phyloP scores from a whole-genome alignment of 768 basidiomycete species.

The Neoboletus brunneissimus region DNA sequence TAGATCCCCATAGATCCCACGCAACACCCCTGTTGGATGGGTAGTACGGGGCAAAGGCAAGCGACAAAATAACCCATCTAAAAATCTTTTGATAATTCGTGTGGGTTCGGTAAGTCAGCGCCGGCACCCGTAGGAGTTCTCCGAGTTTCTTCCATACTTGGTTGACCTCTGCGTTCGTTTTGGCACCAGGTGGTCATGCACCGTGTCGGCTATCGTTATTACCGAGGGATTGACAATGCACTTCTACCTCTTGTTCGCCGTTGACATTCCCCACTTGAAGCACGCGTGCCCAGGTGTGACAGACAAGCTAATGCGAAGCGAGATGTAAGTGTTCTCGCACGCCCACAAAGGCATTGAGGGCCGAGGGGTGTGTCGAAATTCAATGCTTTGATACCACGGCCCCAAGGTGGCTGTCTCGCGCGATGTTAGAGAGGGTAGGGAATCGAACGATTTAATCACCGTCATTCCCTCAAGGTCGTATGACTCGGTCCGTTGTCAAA shows the following conservation, averaged over 20 bases:
- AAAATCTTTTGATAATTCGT: background rate
- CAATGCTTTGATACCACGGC: slow-evolving; percentile 1
- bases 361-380: background rate
- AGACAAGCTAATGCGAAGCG: background rate
- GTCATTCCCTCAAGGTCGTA: background rate
- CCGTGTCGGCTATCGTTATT: background rate
- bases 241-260: background rate
- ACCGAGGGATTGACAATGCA: background rate
- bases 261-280: background rate
- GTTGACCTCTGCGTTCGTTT: background rate
- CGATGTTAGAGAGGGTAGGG: background rate
- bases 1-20: slow-evolving; percentile 12
- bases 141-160: too few species aligned
- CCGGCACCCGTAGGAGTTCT: background rate
- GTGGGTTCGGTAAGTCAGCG: background rate
- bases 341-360: background rate
- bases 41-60: background rate
- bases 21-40: background rate
- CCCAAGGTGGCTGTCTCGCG: background rate
- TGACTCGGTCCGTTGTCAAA: background rate
- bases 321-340: background rate
- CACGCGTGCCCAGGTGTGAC: background rate
- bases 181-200: too few species aligned
- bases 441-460: slow-evolving; percentile 8
- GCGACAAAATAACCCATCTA: background rate